Evolutionary conservation across 352 stramenopile genomes (phyloP), one percentile per base, ranked within the genome.

Genomic region (Pythium rhizo-oryzae): DNA sequence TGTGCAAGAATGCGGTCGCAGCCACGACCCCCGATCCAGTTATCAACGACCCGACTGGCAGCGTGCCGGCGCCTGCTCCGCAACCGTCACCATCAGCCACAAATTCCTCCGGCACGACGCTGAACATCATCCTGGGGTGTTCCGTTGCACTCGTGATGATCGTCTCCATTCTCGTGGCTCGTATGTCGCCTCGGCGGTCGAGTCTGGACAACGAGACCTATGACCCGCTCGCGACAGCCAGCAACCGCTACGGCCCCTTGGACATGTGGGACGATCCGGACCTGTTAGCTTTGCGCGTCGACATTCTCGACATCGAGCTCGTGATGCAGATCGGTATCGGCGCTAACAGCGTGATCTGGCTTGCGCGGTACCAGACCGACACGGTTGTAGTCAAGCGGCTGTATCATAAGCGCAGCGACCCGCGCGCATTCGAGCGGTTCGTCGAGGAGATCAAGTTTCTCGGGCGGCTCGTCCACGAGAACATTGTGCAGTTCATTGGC

Each of bases 401-500:
- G 30, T 60, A 70, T 25, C 47, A 74, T 43, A 75, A 75, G 65
- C 23, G 49, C n/a, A 46, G 59, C 59, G 19, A 72, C 35, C 30
- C 35, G 18, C 43, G 44, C 16, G 33, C 30, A n/a, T 75, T 70
- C 61, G 15, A 46, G 69, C 68, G 39, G 24, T 95, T 96, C 62
- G 59, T 92, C 15, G 74, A 78, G 15, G 86, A 94, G 33, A 89
- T 96, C 53, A 79, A 79, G 39, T 81, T 92, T 53, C 70, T 94
- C 23, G 80, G 71, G 2, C 72, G 73, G 0, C 55, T 96, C 18
- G 74, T 78, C 13, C 88, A 97, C 46, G 81, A 85, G 8, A 92
- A 92, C 59, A 93, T 97, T 23, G 69, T 96, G 18, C 71, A 82
- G 21, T 90, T 97, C 46, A 69, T 94, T n/a, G 90, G 90, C 8